A percentile compares a stretch with the other conserved stretches of the same genome.
Evolutionary conservation across 164 flowering plant genomes (phyloP).

Genomic region (Akebia trifoliata): DNA sequence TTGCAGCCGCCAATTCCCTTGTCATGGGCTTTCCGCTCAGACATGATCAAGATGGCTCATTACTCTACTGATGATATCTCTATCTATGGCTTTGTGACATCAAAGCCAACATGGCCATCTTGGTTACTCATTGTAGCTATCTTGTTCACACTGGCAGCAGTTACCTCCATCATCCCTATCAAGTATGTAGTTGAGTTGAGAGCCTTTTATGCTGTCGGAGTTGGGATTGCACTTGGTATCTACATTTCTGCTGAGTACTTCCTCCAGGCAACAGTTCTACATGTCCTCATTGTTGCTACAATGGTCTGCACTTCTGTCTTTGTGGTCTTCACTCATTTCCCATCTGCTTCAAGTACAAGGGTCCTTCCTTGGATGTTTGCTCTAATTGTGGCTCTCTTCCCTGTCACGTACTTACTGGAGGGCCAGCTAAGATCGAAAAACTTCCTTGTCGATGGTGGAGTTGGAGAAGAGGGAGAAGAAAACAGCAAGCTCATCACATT

Average conservation of each 20-base stretch:
- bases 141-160: constrained; percentile 75
- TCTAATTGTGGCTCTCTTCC: constrained; percentile 89
- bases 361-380: constrained; percentile 94
- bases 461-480: constrained; percentile 49
- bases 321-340: constrained; percentile 87
- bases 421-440: constrained; percentile 74
- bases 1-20: constrained; percentile 90
- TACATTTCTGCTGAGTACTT: constrained; percentile 92
- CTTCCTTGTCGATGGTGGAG: constrained; percentile 31
- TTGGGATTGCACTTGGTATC: constrained; percentile 82
- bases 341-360: constrained; percentile 92
- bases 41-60: constrained; percentile 73
- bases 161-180: constrained; percentile 79
- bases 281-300: constrained; percentile 68
- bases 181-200: constrained; percentile 87
- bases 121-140: constrained; percentile 87
- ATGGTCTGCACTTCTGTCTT: constrained; percentile 81
- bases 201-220: constrained; percentile 64
- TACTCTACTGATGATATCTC: constrained; percentile 87
- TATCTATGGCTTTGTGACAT: constrained; percentile 76
- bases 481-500: constrained; percentile 61
- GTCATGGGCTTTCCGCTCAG: constrained; percentile 80
- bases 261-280: constrained; percentile 66
- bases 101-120: constrained; percentile 96
- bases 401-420: constrained; percentile 91